Base-by-base conservation (phyloP, 306 rosid species). In the Cajanus cajan region DNA sequence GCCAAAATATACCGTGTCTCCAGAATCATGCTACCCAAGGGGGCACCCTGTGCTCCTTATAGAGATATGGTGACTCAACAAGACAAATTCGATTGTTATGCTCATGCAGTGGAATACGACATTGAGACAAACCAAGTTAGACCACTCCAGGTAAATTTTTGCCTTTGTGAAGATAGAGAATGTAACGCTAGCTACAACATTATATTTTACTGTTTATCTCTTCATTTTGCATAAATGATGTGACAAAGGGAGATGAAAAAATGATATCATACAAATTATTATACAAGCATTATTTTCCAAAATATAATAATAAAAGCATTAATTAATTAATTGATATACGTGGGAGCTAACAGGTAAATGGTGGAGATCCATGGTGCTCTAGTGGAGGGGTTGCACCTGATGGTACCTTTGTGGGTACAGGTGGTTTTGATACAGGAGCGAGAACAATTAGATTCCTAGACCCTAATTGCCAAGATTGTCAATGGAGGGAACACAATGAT, bases 361-460 rank as follows among this genome's bases (percentile, higher is more conserved):
- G 0, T 1, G 63, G 76, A 44, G 99, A 96, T 63, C 91, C 92
- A 12, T 96, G 99, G 99, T 96, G 99, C 78, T 96, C 99, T 2
- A 76, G 90, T 0, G 99, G 99, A 74, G 98, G 94, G 43, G 81
- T 96, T 22, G 63, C 87, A 22, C 68, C 74, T 0, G 89, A 93
- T 2, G 99, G 99, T n/a, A 82, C 72, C 4, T 65, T 93, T 2
- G 79, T 93, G 57, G 83, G 87, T 66, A 67, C 90, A 0, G 98
- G 99, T 41, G 99, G 99, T 1, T 90, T 92, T 82, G 1, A 6
- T 0, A 62, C 55, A 0, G 99, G 99, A 15, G 45, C 33, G 0
- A 89, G 16, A 86, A 36, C 81, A 4, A 14, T 88, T 4, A 73
- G 99, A 88, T 85, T 70, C 80, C 0, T 86, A 2, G 65, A 74